These are phyloP conservation scores for Heliamphora pulchella DNA, from an alignment of 179 eudicot genomes.

Conservation along the genomic window DNA sequence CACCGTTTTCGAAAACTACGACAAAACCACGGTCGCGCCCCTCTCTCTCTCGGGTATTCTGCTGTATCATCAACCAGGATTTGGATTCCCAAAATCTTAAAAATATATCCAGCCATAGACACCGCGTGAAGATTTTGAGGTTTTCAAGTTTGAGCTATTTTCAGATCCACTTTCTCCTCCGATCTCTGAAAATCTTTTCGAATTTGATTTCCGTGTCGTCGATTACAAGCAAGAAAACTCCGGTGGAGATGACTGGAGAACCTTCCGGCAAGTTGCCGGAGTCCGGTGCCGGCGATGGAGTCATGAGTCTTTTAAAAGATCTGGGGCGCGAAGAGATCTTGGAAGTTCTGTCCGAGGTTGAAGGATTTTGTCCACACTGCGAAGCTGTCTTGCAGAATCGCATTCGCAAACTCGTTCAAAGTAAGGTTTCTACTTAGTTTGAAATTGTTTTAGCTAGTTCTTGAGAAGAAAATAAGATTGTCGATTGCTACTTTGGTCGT, in stretches of 20 bases:
- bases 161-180: no score
- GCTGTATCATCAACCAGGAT: no score
- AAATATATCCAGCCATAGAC: no score
- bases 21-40: no score
- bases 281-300: slow-evolving; percentile 23
- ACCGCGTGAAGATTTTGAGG: no score
- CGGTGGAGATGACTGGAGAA: slow-evolving; percentile 23
- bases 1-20: no score
- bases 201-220: not conserved
- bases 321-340: slow-evolving; percentile 31
- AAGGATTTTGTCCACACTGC: slow-evolving; percentile 36
- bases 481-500: not conserved
- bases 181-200: no score
- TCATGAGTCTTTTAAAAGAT: slow-evolving; percentile 17
- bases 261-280: not conserved
- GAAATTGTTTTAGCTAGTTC: not conserved
- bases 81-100: no score
- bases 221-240: not conserved
- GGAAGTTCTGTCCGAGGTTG: slow-evolving; percentile 20
- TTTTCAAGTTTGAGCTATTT: no score
- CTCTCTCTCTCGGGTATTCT: no score
- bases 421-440: not conserved
- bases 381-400: slow-evolving; percentile 26
- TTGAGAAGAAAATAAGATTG: not conserved
- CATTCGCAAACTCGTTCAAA: slow-evolving; percentile 13